phyloP scores from a whole-genome alignment of 108 stramenopile genomes.

The Cyclostephanos tholiformis region DNA sequence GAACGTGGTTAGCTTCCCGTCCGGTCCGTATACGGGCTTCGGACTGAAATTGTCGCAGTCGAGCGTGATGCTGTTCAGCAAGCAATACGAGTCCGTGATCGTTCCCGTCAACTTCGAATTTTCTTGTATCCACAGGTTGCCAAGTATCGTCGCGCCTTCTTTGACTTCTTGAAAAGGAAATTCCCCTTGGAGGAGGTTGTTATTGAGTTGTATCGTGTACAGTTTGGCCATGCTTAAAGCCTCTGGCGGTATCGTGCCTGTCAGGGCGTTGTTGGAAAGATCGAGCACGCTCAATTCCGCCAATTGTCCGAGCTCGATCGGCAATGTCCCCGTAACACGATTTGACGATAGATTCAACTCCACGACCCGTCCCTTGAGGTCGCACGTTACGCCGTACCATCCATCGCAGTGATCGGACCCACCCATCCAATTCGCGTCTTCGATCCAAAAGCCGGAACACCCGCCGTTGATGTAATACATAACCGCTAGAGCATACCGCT shows the following conservation, averaged over 20 bases:
- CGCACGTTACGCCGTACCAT: slow-evolving; percentile 42
- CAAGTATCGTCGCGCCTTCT: slow-evolving; percentile 11
- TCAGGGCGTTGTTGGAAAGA: slow-evolving; percentile 37
- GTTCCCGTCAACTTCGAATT: slow-evolving; percentile 28
- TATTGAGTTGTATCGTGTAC: slow-evolving; percentile 30
- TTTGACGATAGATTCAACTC: slow-evolving; percentile 30
- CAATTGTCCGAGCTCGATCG: slow-evolving; percentile 25
- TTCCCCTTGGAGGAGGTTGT: slow-evolving; percentile 34
- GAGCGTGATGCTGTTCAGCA: slow-evolving; percentile 36
- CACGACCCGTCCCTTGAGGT: slow-evolving; percentile 25
- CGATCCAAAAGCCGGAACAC: slow-evolving; percentile 33
- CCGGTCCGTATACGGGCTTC: slow-evolving; percentile 24
- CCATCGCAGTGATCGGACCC: slow-evolving; percentile 34
- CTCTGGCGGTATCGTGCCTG: slow-evolving; percentile 17
- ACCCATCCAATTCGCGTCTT: slow-evolving; percentile 28
- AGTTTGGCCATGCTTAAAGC: slow-evolving; percentile 22
- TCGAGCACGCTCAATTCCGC: slow-evolving; percentile 39
- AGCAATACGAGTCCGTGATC: slow-evolving; percentile 35
- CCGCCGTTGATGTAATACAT: slow-evolving; percentile 41
- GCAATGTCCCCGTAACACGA: slow-evolving; percentile 25
- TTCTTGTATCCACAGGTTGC: slow-evolving; percentile 47
- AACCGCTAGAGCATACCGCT: slow-evolving; percentile 39
- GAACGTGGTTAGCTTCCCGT: slow-evolving; percentile 31
- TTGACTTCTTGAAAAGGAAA: slow-evolving; percentile 40
- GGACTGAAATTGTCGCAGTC: slow-evolving; percentile 47